phyloP scores from a whole-genome alignment of 495 filamentous ascomycete genomes.

The Penicillium cosmopolitanum region DNA sequence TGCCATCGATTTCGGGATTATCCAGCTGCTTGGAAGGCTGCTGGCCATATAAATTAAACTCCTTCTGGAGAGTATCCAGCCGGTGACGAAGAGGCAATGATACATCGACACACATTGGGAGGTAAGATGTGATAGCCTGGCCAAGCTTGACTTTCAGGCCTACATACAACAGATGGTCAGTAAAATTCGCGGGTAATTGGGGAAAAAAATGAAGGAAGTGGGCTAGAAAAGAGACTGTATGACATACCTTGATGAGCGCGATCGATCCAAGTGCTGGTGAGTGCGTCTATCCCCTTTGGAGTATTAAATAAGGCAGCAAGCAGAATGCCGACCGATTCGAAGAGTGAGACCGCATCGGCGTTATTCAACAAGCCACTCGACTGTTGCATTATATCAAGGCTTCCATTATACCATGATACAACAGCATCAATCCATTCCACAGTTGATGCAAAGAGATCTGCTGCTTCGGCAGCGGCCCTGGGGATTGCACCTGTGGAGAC shows the following conservation, averaged over 20 bases:
- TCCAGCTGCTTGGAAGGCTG: conserved; percentile 41
- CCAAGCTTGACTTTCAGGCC: conserved; percentile 45
- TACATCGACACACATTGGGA: conserved; percentile 47
- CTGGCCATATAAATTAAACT: conserved; percentile 47
- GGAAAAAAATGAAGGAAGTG: no score
- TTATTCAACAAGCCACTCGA: conserved; percentile 40
- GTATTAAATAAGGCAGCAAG: conserved; percentile 48
- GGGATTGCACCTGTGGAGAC: conserved; percentile 41
- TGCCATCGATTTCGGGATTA: conserved; percentile 40
- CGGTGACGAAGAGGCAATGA: conserved; percentile 46
- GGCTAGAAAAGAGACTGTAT: background rate
- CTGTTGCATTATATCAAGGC: conserved; percentile 32
- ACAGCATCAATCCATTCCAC: conserved; percentile 47
- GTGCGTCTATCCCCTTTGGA: conserved; percentile 39
- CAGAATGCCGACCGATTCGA: conserved; percentile 49
- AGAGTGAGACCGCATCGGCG: conserved; percentile 46
- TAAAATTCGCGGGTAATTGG: background rate
- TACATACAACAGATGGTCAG: conserved; percentile 8
- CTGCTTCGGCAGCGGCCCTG: conserved; percentile 35
- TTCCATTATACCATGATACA: conserved; percentile 41
- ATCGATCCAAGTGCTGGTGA: conserved; percentile 37
- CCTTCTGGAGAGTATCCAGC: conserved; percentile 49
- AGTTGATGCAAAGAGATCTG: conserved; percentile 37
- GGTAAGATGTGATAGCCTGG: conserved; percentile 44
- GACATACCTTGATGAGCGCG: conserved; percentile 32